phyloP scores from a whole-genome alignment of 1,284 basidiomycete genomes.

The Quambalaria eucalypti region DNA sequence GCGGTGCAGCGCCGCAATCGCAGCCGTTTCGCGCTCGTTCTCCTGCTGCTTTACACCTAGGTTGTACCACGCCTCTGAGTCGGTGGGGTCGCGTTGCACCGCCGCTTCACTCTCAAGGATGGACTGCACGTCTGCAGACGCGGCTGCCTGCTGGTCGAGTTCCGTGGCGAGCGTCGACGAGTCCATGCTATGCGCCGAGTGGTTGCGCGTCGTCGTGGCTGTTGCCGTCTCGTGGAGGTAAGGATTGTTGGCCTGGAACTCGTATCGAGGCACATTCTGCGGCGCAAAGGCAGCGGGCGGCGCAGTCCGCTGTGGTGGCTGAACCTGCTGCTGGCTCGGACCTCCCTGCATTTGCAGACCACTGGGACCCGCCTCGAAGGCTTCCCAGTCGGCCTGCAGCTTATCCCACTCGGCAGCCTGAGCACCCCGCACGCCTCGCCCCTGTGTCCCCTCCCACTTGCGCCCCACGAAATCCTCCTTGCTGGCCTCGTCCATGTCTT shows the following conservation, averaged over 20 bases:
- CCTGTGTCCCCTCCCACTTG: slow-evolving; percentile 27
- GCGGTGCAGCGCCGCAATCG: slow-evolving; percentile 72
- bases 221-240: no score
- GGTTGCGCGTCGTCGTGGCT: slow-evolving; percentile 25
- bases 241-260: slow-evolving; percentile 39
- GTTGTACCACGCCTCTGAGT: slow-evolving; percentile 74
- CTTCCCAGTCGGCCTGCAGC: slow-evolving; percentile 75
- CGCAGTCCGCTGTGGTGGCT: no score
- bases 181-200: slow-evolving; percentile 5
- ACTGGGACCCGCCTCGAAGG: slow-evolving; percentile 23
- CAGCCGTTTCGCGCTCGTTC: slow-evolving; percentile 87
- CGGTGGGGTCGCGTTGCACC: slow-evolving; percentile 67
- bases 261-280: slow-evolving; percentile 23
- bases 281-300: background rate
- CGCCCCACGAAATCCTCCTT: slow-evolving; percentile 45
- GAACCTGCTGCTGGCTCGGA: slow-evolving; percentile 11
- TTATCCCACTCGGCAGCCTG: slow-evolving; percentile 56
- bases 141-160: no score
- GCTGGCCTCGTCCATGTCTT: slow-evolving; percentile 15
- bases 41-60: slow-evolving; percentile 97
- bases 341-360: slow-evolving; percentile 13
- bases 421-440: slow-evolving; percentile 22
- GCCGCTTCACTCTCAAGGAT: slow-evolving; percentile 75
- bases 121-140: slow-evolving; percentile 27
- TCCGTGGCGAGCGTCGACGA: slow-evolving; percentile 7